Conservation (phyloP, 225 moss, liverwort and hornwort species). For the Sphagnum contortum region DNA sequence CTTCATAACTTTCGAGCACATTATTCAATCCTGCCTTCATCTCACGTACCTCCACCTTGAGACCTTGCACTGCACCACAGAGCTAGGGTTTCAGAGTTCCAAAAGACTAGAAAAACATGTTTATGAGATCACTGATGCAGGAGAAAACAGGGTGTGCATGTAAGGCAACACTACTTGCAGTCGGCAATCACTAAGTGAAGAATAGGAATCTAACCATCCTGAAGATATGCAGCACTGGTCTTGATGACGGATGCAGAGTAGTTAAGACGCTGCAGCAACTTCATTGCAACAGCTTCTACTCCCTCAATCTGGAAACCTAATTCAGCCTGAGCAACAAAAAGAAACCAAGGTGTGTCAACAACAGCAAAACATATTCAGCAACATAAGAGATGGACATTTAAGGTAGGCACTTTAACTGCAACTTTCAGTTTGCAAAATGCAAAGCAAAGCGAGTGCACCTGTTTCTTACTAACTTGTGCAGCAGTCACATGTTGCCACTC, state of each 20-base stretch:
- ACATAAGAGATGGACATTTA: too few species aligned
- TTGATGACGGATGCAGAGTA: conserved; percentile 75
- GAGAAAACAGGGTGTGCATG: neutral
- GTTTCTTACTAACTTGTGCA: conserved; percentile 54
- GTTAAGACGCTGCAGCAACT: conserved; percentile 76
- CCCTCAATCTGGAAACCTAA: conserved; percentile 78
- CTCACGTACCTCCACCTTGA: conserved; percentile 71
- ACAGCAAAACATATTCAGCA: too few species aligned
- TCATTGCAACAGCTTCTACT: conserved; percentile 83
- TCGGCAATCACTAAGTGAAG: neutral
- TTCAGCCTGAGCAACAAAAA: conserved; percentile 46
- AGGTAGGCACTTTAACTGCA: too few species aligned
- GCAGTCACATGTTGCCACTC: conserved; percentile 78
- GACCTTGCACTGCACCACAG: conserved; percentile 43
- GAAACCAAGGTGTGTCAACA: conserved; percentile 1
- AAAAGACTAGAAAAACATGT: too few species aligned
- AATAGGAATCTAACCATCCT: conserved; percentile 41
- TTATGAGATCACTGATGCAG: neutral
- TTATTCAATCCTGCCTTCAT: conserved; percentile 59
- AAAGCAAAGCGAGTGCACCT: conserved; percentile 27
- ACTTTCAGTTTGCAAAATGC: too few species aligned
- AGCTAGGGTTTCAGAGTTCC: too few species aligned
- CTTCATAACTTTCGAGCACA: conserved; percentile 57
- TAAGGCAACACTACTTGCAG: neutral
- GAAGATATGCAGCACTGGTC: conserved; percentile 56